Base-by-base conservation (phyloP, 352 stramenopile species). In the Pythium scleroteichum region DNA sequence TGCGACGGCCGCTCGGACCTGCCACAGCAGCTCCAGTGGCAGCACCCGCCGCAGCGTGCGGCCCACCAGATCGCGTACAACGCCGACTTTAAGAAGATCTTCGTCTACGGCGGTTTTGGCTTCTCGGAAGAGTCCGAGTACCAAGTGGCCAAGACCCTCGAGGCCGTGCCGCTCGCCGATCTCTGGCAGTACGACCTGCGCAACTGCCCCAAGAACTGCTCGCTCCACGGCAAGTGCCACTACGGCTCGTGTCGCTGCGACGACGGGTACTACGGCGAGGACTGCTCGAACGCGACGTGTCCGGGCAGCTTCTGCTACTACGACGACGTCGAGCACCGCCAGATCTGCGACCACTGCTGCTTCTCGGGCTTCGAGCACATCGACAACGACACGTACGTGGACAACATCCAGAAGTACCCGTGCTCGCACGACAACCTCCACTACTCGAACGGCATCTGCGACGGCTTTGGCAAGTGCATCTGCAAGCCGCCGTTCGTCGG, bases 381-480 rank as follows among this genome's bases (percentile, higher is more conserved):
- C 7, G 72, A 85, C 63, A 88, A 92, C 49, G 94, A 98, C 64
- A 77, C 80, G 19, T 97, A 98, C 64, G 69, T 96, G 1, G 75
- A 87, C n/a, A 94, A 96, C 40, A 73, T 98, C 22, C 75, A 92
- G 59, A 98, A 98, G 70, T 78, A 92, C 20, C 79, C 86, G 4
- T 99, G 96, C 66, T 79, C 72, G 0, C 48, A 66, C 0, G 74
- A 86, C 47, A 89, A 96, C 40, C 71, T 87, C 16, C 95, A 97
- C 52, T 94, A 96, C 60, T 96, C 86, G 2, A 93, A 99, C 55
- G 96, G 82, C 53, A 85, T 99, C 40, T 99, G 96, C 69, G 94
- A 99, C 68, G 96, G 96, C 3, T 98, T 98, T 77, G 96, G 95
- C 29, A 94, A 82, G 22, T 98, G 95, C 65, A 97, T 98, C 46